These are phyloP conservation scores for Seiridium cupressi DNA, from an alignment of 2,329 filamentous ascomycete genomes.

Conservation along the genomic window DNA sequence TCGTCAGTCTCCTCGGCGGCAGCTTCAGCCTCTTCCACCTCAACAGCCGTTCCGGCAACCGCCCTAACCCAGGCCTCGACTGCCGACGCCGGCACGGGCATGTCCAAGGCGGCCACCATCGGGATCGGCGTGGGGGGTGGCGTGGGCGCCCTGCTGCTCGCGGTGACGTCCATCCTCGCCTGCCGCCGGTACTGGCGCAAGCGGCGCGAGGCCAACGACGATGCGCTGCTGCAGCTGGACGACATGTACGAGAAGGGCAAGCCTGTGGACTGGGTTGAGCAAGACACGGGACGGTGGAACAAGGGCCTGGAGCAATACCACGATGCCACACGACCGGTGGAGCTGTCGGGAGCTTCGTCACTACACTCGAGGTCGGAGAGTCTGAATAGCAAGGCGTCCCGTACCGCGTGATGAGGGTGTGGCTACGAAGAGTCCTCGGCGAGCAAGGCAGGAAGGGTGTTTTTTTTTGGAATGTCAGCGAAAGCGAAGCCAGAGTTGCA, in stretches of 20 bases:
- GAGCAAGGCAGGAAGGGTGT: too few species aligned
- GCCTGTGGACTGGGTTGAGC: slow-evolving; percentile 19
- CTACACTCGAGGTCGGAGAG: background rate
- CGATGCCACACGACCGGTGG: slow-evolving; percentile 1
- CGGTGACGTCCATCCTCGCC: slow-evolving; percentile 20
- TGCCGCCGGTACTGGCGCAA: slow-evolving; percentile 27
- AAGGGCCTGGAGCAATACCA: slow-evolving; percentile 27
- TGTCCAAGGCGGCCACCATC: slow-evolving; percentile 22
- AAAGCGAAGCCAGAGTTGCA: too few species aligned
- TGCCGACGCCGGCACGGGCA: background rate
- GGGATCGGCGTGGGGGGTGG: slow-evolving; percentile 25
- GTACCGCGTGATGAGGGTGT: background rate
- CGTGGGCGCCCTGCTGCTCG: slow-evolving; percentile 21
- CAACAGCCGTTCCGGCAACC: background rate
- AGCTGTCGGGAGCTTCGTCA: background rate
- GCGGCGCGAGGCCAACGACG: slow-evolving; percentile 25
- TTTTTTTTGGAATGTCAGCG: too few species aligned
- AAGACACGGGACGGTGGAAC: slow-evolving; percentile 26
- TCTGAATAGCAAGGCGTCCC: background rate
- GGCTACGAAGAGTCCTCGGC: background rate
- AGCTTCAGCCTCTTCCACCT: background rate
- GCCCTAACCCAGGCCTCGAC: background rate
- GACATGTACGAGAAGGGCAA: slow-evolving; percentile 26
- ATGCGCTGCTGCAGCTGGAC: slow-evolving; percentile 22
- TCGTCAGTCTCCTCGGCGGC: background rate